Evolutionary conservation across 1,139 yeast species (phyloP).

Genomic region (Yamadazyma atmosphaerica): DNA sequence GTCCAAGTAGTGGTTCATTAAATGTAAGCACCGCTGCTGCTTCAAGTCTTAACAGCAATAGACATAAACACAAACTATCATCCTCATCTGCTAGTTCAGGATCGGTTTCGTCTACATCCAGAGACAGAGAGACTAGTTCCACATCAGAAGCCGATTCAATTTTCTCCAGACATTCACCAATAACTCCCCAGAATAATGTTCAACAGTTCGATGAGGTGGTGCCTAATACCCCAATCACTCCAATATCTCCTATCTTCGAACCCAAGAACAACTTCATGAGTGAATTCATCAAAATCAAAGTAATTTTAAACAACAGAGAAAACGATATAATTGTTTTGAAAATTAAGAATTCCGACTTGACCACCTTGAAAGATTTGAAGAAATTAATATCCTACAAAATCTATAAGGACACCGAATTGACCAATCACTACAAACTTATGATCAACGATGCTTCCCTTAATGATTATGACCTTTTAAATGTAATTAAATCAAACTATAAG

Average conservation of each 20-base stretch:
- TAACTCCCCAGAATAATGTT: conserved; percentile 9
- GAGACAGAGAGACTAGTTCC: conserved; percentile 3
- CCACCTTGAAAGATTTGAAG: conserved; percentile 32
- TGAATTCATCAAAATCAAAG: conserved; percentile 33
- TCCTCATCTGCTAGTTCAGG: not conserved
- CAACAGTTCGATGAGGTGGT: conserved; percentile 5
- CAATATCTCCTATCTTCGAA: conserved; percentile 19
- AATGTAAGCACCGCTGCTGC: not conserved
- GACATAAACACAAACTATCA: conserved; percentile 1
- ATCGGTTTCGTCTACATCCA: not conserved
- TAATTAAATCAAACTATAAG: conserved; percentile 25
- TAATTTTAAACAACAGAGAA: conserved; percentile 30
- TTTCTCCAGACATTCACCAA: conserved; percentile 13
- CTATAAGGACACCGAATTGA: conserved; percentile 33
- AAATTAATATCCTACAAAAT: conserved; percentile 33
- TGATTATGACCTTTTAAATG: conserved; percentile 25
- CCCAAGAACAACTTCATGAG: conserved; percentile 3
- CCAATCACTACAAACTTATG: conserved; percentile 29
- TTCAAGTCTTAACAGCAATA: not conserved
- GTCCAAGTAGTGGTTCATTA: not conserved
- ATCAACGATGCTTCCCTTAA: conserved; percentile 15
- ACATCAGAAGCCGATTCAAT: conserved; percentile 10
- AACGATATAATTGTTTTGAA: conserved; percentile 34
- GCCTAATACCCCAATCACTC: conserved; percentile 20
- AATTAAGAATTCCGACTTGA: conserved; percentile 26